A percentile compares a stretch with the other conserved stretches of the same genome.
phyloP scores from a whole-genome alignment of 768 basidiomycete species.

The Boletus pseudo-olivaceus region DNA sequence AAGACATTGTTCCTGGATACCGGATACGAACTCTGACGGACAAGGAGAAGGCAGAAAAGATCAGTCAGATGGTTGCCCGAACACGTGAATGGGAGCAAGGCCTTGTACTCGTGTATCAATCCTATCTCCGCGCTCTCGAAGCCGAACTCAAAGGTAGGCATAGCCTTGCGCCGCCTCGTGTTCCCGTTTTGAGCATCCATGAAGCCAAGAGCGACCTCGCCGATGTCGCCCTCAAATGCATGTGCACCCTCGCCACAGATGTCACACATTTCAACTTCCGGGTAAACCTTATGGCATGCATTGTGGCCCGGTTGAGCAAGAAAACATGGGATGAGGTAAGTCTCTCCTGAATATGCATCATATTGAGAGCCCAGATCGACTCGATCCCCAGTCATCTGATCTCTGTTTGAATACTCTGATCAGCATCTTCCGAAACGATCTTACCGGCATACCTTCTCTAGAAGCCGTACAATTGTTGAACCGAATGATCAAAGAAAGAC shows the following conservation, averaged over 20 bases:
- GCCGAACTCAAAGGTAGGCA: conserved; percentile 71
- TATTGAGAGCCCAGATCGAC: conserved; percentile 6
- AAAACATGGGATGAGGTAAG: conserved; percentile 87
- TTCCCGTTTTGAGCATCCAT: conserved; percentile 18
- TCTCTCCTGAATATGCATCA: conserved; percentile 8
- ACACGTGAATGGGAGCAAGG: conserved; percentile 97
- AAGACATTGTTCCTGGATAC: conserved; percentile 94
- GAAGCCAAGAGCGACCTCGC: conserved; percentile 64
- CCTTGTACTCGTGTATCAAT: conserved; percentile 82
- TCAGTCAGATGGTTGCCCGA: conserved; percentile 86
- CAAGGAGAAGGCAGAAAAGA: conserved; percentile 87
- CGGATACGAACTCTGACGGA: conserved; percentile 90
- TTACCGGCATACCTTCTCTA: conserved; percentile 76
- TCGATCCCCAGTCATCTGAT: conserved; percentile 65
- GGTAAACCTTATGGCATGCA: conserved; percentile 83
- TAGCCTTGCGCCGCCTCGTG: conserved; percentile 17
- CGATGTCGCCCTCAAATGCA: conserved; percentile 71
- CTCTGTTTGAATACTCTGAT: conserved; percentile 80
- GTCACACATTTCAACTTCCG: conserved; percentile 97
- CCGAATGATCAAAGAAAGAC: conserved; percentile 92
- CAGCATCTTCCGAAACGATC: conserved; percentile 78
- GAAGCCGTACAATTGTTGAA: conserved; percentile 89
- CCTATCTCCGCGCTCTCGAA: conserved; percentile 83
- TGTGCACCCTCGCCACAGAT: conserved; percentile 81
- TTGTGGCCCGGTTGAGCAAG: conserved; percentile 79